Base-by-base conservation (phyloP, 2,329 filamentous ascomycete species). In the Helicocarpus griseus region DNA sequence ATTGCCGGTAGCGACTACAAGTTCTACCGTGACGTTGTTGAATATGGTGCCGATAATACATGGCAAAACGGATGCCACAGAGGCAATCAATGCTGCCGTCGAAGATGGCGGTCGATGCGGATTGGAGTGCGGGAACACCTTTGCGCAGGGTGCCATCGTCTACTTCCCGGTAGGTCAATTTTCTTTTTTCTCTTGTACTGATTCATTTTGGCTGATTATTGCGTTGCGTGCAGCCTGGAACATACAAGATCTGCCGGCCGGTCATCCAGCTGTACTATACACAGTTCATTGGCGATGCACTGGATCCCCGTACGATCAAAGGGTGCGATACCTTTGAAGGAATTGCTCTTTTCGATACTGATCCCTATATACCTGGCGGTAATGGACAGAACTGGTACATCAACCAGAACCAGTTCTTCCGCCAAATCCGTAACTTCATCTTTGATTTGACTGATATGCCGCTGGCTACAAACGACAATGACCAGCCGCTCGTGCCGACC, bases 191-290 rank as follows among this genome's bases (percentile, higher is more conserved):
- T 29, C 14, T 21, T 28, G 21, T 14, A 9, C 17, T 19, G 17
- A 14, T 44, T 28, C 17, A 35, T 47, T 47, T 13, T 14, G 9
- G 6, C 7, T 48, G 22, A 36, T 38, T 3, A 33, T 22, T 48
- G 9, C 11, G 11, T 28, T 44, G 33, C n/a, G 7, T 35, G 13
- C 11, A 48, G 47, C 31, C 87, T 11, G 90, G 90, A 57, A 93
- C 82, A 52, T 96, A 96, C 64, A 63, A 85, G 14, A 83, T 96
- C 61, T 88, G 82, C 65, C 77, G 75, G 61, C 87, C 90, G 19
- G 80, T 97, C 58, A 71, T 89, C 47, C 85, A 89, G 66, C 17
- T 84, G 69, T 97, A 96, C 77, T 95, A 95, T 74, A 95, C 90
- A 7, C 89, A 95, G 67, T 81, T 96, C 56, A 76, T 96, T 33